These are phyloP conservation scores for Hericium rajendrae DNA, from an alignment of 768 basidiomycete species.

Conservation along the genomic window DNA sequence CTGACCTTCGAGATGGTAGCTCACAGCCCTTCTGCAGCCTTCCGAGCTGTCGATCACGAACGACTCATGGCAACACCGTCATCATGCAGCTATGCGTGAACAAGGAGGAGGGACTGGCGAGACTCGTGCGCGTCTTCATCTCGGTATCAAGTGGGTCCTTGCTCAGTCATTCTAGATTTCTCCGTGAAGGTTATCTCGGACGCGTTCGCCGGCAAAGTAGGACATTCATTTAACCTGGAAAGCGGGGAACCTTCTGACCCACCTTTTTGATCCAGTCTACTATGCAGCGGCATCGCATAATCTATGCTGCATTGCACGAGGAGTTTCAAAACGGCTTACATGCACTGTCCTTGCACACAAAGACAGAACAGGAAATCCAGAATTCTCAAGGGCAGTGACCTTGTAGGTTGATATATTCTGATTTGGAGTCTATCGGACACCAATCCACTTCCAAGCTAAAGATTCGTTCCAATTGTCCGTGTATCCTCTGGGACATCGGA, in stretches of 20 bases:
- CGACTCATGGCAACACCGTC: constrained; percentile 79
- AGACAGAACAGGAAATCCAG: constrained; percentile 46
- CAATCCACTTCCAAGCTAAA: no score
- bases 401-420: constrained; percentile 3
- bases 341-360: constrained; percentile 67
- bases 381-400: constrained; percentile 9
- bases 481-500: no score
- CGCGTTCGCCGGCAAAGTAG: constrained; percentile 65
- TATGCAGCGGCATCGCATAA: constrained; percentile 75
- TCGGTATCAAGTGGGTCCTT: no score
- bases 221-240: constrained; percentile 8
- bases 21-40: constrained; percentile 53
- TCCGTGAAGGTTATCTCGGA: constrained; percentile 65
- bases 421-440: background rate
- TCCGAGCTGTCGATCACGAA: constrained; percentile 59
- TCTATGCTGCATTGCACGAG: constrained; percentile 62
- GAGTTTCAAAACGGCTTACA: constrained; percentile 68
- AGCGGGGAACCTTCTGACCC: background rate
- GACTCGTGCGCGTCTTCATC: constrained; percentile 53
- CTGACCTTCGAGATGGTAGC: constrained; percentile 30
- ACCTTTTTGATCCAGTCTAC: constrained; percentile 38
- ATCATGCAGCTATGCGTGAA: constrained; percentile 75
- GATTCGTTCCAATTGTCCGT: background rate
- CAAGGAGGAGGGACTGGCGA: constrained; percentile 60
- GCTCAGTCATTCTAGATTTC: constrained; percentile 47